Evolutionary conservation across 2,329 filamentous ascomycete species (phyloP).

Genomic region (Nothophaeocryptopus gaeumannii): DNA sequence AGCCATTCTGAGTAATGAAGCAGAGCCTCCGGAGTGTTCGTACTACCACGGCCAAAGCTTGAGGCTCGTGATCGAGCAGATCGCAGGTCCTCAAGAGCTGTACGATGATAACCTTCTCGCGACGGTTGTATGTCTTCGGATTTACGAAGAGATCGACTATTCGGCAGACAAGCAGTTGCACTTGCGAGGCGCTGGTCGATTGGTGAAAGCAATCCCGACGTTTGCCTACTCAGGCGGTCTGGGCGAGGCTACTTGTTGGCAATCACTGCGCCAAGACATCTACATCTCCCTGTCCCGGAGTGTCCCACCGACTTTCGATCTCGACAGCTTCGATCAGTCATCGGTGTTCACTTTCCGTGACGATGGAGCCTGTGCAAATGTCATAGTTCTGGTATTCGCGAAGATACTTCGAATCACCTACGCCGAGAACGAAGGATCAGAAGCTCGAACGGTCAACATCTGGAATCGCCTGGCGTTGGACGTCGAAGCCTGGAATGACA

Average conservation of each 20-base stretch:
- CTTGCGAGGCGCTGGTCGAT: conserved; percentile 39
- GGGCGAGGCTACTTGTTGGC: conserved; percentile 43
- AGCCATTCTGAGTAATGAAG: conserved; percentile 24
- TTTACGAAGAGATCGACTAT: conserved; percentile 38
- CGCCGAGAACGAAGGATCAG: conserved; percentile 2
- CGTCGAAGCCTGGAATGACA: conserved; percentile 22
- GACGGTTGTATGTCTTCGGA: conserved; percentile 35
- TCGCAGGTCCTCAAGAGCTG: conserved; percentile 27
- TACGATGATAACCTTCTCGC: conserved; percentile 35
- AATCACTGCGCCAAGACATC: conserved; percentile 43
- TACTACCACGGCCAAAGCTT: conserved; percentile 37
- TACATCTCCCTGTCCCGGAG: conserved; percentile 40
- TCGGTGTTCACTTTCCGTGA: conserved; percentile 38
- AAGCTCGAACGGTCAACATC: neutral
- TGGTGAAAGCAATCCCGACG: conserved; percentile 40
- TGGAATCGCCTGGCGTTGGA: conserved; percentile 20
- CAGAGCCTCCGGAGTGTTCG: conserved; percentile 30
- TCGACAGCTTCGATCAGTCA: conserved; percentile 41
- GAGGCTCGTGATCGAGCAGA: conserved; percentile 35
- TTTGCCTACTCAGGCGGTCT: conserved; percentile 42
- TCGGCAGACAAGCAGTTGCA: conserved; percentile 37
- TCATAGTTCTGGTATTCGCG: conserved; percentile 41
- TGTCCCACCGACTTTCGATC: conserved; percentile 38
- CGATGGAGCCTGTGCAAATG: conserved; percentile 40
- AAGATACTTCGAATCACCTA: conserved; percentile 34